Percentiles rank a stretch among this genome's conserved stretches.
Evolutionary conservation across 2,329 filamentous ascomycete genomes (phyloP).

Genomic region (Hymenoscyphus salicellus): DNA sequence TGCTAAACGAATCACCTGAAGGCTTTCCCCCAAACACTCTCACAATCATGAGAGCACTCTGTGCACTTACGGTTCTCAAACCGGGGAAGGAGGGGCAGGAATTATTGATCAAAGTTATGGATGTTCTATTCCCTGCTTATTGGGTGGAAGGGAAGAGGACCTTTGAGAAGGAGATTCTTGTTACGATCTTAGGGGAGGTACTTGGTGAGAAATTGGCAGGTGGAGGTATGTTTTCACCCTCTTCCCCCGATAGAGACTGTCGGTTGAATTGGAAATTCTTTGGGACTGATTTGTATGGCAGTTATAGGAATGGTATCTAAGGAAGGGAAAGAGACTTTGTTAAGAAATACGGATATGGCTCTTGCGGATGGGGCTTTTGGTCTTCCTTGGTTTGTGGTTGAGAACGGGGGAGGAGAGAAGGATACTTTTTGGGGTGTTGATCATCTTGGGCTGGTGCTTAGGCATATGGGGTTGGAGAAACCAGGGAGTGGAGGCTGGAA

Average conservation of each 20-base stretch:
- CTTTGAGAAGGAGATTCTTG: constrained; percentile 25
- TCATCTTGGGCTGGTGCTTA: constrained; percentile 53
- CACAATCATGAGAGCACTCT: constrained; percentile 49
- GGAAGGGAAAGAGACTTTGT: constrained; percentile 37
- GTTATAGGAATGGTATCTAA: constrained; percentile 23
- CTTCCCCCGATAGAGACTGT: not conserved
- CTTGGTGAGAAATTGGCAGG: constrained; percentile 45
- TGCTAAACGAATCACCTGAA: constrained; percentile 42
- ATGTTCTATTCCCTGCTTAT: constrained; percentile 27
- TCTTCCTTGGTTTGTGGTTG: constrained; percentile 57
- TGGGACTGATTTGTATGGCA: constrained; percentile 9
- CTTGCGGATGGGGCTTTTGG: constrained; percentile 57
- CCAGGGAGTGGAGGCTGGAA: constrained; percentile 30
- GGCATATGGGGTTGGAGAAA: constrained; percentile 50
- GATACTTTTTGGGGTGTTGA: constrained; percentile 60
- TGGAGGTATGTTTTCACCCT: constrained; percentile 35
- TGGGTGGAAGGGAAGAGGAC: constrained; percentile 27
- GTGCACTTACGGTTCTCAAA: constrained; percentile 40
- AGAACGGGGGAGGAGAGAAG: constrained; percentile 50
- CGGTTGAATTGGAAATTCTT: not conserved
- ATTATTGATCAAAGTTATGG: constrained; percentile 21
- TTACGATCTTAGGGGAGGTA: constrained; percentile 41
- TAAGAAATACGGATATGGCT: constrained; percentile 49
- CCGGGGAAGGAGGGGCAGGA: constrained; percentile 21
- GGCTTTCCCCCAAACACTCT: constrained; percentile 55